Conservation (phyloP, 179 eudicot genomes). For the Silene coronaria region DNA sequence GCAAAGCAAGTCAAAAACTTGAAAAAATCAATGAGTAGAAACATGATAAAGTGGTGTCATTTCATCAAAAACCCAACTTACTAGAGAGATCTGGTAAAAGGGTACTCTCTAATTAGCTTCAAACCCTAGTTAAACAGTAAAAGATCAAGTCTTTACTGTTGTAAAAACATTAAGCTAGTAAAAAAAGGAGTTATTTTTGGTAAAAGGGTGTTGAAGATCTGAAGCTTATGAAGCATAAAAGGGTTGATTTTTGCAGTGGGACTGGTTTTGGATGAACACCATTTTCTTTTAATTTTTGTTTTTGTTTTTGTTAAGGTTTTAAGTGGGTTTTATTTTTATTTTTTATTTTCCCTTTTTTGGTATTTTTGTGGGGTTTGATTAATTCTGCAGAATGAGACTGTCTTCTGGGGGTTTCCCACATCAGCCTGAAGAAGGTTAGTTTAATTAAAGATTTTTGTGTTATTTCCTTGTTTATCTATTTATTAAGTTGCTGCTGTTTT, state of each 20-base stretch:
- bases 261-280: slow-evolving; percentile 49
- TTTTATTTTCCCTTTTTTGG: not conserved
- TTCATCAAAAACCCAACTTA: not conserved
- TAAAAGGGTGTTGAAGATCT: slow-evolving; percentile 35
- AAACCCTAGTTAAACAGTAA: slow-evolving; percentile 5
- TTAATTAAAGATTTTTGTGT: not conserved
- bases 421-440: slow-evolving; percentile 63
- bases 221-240: slow-evolving; percentile 49
- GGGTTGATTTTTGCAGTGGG: slow-evolving; percentile 39
- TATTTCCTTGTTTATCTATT: not conserved
- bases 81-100: slow-evolving; percentile 6
- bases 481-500: not conserved
- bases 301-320: slow-evolving; percentile 21
- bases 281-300: slow-evolving; percentile 1
- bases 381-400: slow-evolving; percentile 52
- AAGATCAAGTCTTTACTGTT: slow-evolving; percentile 15
- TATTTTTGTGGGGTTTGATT: slow-evolving; percentile 24
- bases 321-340: slow-evolving; percentile 3
- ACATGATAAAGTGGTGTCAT: not conserved
- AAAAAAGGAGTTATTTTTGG: slow-evolving; percentile 2
- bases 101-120: not conserved
- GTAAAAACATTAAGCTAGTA: not conserved
- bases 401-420: slow-evolving; percentile 49
- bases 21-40: slow-evolving; percentile 5
- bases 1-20: not conserved